Percentiles rank a stretch among this genome's conserved stretches.
Evolutionary conservation across 2,329 filamentous ascomycete species (phyloP).

Genomic region (Fusarium secorum): DNA sequence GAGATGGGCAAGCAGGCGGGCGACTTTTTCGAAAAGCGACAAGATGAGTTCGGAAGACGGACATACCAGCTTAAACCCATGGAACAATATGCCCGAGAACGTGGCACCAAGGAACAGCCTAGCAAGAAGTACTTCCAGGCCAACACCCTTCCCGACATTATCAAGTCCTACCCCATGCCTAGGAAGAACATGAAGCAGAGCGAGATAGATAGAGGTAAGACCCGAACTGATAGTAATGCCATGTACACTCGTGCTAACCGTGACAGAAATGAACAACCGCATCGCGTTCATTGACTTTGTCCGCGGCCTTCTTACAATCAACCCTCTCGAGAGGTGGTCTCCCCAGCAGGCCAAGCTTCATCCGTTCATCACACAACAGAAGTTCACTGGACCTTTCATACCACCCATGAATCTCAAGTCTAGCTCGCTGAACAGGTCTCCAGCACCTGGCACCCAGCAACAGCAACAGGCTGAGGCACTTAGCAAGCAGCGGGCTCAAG

Average conservation of each 20-base stretch:
- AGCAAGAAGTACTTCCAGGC: slow-evolving; percentile 99
- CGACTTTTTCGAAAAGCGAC: slow-evolving; percentile 93
- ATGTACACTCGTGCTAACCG: slow-evolving; percentile 25
- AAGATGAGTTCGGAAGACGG: slow-evolving; percentile 90
- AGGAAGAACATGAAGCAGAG: slow-evolving; percentile 99
- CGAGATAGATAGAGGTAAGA: slow-evolving; percentile 90
- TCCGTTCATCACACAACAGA: slow-evolving; percentile 98
- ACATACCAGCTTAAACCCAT: slow-evolving; percentile 94
- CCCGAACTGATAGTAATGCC: neutral
- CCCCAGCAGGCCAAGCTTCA: slow-evolving; percentile 97
- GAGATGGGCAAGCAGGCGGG: slow-evolving; percentile 98
- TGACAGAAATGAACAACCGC: slow-evolving; percentile 94
- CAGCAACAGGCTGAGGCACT: slow-evolving; percentile 94
- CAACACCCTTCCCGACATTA: slow-evolving; percentile 93
- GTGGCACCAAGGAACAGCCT: slow-evolving; percentile 95
- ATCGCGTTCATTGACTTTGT: slow-evolving; percentile 99
- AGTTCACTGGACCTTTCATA: slow-evolving; percentile 94
- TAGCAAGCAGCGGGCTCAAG: slow-evolving; percentile 87
- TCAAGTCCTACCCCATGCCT: slow-evolving; percentile 97
- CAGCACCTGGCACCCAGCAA: slow-evolving; percentile 91
- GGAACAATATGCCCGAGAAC: slow-evolving; percentile 96
- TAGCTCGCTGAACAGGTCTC: slow-evolving; percentile 83
- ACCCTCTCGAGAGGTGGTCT: slow-evolving; percentile 95
- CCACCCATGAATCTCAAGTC: slow-evolving; percentile 97
- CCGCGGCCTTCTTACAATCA: slow-evolving; percentile 89